Percentiles rank a stretch among this genome's conserved stretches.
phyloP scores from a whole-genome alignment of 1,139 yeast genomes.

The Magnusiomyces tetraspermus region DNA sequence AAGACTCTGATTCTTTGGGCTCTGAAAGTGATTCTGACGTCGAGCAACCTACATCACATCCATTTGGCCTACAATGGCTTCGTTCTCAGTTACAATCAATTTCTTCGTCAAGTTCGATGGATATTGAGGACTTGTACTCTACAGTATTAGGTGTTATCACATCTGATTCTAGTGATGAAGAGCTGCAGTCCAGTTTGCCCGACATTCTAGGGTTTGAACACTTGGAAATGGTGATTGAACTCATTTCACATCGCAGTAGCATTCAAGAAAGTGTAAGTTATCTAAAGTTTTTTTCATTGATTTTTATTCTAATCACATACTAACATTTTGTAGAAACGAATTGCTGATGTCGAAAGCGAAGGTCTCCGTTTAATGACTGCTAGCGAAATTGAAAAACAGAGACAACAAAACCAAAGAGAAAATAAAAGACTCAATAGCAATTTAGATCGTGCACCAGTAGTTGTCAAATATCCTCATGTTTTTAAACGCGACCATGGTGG shows the following conservation, averaged over 20 bases:
- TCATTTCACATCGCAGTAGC: conserved; percentile 32
- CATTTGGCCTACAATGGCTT: background rate
- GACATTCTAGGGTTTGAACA: conserved; percentile 82
- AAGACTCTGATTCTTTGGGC: background rate
- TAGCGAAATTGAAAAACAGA: conserved; percentile 49
- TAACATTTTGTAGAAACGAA: conserved; percentile 9
- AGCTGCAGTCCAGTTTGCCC: conserved; percentile 55
- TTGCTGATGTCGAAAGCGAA: conserved; percentile 4
- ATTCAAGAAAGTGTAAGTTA: conserved; percentile 12
- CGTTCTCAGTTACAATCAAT: background rate
- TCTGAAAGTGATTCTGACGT: background rate
- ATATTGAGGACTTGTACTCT: conserved; percentile 11
- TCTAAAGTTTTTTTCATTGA: background rate
- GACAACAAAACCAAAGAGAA: conserved; percentile 43
- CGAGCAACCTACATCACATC: background rate
- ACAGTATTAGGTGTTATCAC: conserved; percentile 26
- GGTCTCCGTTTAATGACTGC: conserved; percentile 38
- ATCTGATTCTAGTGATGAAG: conserved; percentile 44
- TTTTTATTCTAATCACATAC: background rate
- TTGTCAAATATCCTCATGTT: conserved; percentile 75
- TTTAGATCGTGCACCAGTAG: conserved; percentile 40
- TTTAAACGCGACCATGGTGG: conserved; percentile 58
- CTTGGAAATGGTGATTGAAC: conserved; percentile 61
- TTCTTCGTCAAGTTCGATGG: conserved; percentile 3
- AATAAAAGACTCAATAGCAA: conserved; percentile 38